Evolutionary conservation across 2,329 filamentous ascomycete genomes (phyloP).

Genomic region (Arthrobotrys conoides): DNA sequence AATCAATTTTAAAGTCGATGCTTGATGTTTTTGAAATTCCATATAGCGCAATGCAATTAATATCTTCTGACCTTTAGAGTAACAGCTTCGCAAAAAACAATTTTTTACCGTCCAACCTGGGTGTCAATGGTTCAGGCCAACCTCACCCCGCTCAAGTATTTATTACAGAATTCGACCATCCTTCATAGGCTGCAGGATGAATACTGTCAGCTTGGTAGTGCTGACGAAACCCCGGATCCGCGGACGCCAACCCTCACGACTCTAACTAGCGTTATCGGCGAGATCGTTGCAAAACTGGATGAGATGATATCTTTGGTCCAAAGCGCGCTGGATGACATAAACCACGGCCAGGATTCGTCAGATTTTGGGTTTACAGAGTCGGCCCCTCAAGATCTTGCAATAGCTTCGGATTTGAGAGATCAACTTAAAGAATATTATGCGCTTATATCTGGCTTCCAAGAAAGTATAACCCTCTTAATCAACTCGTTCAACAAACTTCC

Average conservation of each 20-base stretch:
- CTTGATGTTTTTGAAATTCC: too few relatives aligned
- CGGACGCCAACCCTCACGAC: not conserved
- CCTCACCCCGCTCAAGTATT: not conserved
- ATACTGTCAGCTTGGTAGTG: not conserved
- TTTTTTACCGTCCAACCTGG: not conserved
- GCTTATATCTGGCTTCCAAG: not conserved
- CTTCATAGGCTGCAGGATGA: not conserved
- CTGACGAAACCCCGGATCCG: not conserved
- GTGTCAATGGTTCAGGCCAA: not conserved
- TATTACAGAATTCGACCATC: not conserved
- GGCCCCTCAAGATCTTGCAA: not conserved
- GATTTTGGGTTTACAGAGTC: not conserved
- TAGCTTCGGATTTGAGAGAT: not conserved
- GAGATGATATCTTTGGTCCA: not conserved
- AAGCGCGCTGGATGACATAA: not conserved
- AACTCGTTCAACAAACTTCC: not conserved
- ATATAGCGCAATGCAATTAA: not conserved
- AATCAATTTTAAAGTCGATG: too few relatives aligned
- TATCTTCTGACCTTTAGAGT: not conserved
- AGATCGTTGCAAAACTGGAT: not conserved
- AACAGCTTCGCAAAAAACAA: not conserved
- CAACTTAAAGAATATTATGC: not conserved
- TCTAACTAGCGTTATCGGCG: not conserved
- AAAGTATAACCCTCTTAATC: not conserved
- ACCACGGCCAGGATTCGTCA: not conserved